Evolutionary conservation across 73 alveolate genomes (phyloP), one percentile per base, ranked within the genome.

Genomic region (Uronychia setigera): DNA sequence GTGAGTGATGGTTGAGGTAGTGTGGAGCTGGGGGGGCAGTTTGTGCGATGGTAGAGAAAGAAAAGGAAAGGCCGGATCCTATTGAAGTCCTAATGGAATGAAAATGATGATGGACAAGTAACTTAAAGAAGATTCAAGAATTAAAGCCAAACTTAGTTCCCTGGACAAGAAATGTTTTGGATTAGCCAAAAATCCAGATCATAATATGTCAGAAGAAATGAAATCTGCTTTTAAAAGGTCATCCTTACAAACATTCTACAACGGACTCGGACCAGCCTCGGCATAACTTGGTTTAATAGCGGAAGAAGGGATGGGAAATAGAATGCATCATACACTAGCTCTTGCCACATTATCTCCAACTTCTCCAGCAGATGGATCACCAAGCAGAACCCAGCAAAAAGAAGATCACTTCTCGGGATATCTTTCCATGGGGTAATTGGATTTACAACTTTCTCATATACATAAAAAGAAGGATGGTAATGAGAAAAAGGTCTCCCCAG

Each of bases 1-100:
- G 67, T 46, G 67, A 46, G 67, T 46, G 67, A 46, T 46, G 67
- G 67, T 46, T 46, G 67, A 46, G 67, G 67, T 46, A 46, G 67
- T 46, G 67, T 46, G 67, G 67, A 46, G 67, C n/a, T 11, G 67
- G 67, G 67, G 67, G 67, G 67, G 19, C n/a, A 46, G 67, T n/a
- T n/a, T n/a, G n/a, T n/a, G n/a, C n/a, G n/a, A n/a, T n/a, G n/a
- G n/a, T n/a, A n/a, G 67, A 46, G 67, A 19, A 46, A 11, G 67
- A 46, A 46, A 46, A 46, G n/a, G 67, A 11, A 5, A 46, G 67
- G 67, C n/a, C 5, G 67, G 67, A 46, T 5, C n/a, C n/a, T 46
- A 5, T 46, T 19, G 19, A 46, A 19, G n/a, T n/a, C 67, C 67
- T 11, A 19, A 11, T 19, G 19, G 67, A 19, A 5, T 46, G 67